Evolutionary conservation across 2,329 filamentous ascomycete species (phyloP).

Genomic region (Xylaria sp.): DNA sequence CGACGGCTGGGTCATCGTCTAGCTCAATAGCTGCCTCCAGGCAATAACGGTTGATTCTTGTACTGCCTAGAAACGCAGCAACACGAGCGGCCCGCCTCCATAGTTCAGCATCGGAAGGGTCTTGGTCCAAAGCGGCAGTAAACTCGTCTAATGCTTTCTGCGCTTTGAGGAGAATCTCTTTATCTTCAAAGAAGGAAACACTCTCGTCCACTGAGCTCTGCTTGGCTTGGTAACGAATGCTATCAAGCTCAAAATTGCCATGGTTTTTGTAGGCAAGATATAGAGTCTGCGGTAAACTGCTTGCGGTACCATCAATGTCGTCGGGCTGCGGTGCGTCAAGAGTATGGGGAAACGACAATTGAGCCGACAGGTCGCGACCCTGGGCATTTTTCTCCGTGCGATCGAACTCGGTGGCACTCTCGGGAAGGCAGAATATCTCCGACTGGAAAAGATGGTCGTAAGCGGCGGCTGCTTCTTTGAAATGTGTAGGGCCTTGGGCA

Average conservation of each 20-base stretch:
- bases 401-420: constrained; percentile 79
- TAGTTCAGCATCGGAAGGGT: constrained; percentile 62
- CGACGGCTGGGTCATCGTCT: constrained; percentile 59
- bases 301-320: constrained; percentile 68
- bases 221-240: constrained; percentile 50
- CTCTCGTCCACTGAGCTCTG: constrained; percentile 25
- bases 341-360: constrained; percentile 44
- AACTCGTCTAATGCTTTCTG: constrained; percentile 52
- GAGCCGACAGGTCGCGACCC: constrained; percentile 40
- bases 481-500: constrained; percentile 73
- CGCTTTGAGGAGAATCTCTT: constrained; percentile 36
- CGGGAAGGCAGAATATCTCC: constrained; percentile 89
- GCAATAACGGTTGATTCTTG: constrained; percentile 55
- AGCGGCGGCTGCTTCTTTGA: constrained; percentile 69
- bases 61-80: constrained; percentile 52
- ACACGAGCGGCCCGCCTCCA: constrained; percentile 58
- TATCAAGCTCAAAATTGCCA: constrained; percentile 85
- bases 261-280: constrained; percentile 95
- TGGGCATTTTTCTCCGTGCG: constrained; percentile 57
- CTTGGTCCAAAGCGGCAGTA: constrained; percentile 54
- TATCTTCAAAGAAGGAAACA: constrained; percentile 34
- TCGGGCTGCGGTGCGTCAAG: constrained; percentile 55
- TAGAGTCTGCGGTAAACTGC: constrained; percentile 79
- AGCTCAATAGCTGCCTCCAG: constrained; percentile 62
- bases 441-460: constrained; percentile 83